Evolutionary conservation across 139 green algal species (phyloP), one percentile per base, ranked within the genome.

Genomic region (Volvox reticuliferus): DNA sequence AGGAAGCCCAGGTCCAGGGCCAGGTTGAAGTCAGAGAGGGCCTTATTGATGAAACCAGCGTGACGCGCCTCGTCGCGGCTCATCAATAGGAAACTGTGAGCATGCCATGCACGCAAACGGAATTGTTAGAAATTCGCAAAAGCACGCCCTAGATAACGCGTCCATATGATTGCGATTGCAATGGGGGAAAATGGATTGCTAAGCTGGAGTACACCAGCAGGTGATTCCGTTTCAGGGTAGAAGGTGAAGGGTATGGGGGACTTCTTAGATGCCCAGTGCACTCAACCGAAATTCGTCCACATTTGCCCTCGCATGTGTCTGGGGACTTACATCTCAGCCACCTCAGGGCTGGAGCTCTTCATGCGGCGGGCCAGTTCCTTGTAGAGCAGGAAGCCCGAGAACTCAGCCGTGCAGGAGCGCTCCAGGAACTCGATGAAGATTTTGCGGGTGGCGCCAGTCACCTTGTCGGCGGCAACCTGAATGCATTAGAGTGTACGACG

Each of bases 351-450:
- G 69, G 93, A 96, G 83, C 97, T 96, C 96, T 99, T 99, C 36
- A 99, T 93, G 82, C 98, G 96, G 32, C 98, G 93, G 19, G 98
- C 98, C 63, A 99, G 96, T 95, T 99, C 98, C 92, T 99, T 99
- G 97, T 99, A 99, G 50, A 99, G 95, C 71, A 99, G 93, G 95
- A 99, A 99, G 88, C 98, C 98, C 36, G 92, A 97, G 92, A 99
- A 99, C 95, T 99, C 98, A 0, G 98, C 98, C 20, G 98, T 99
- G 96, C 98, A 99, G 26, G 96, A 99, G 37, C 98, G 96, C 96
- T 99, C 98, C 92, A 99, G 94, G 94, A 99, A 99, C 96, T 99
- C 98, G n/a, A 99, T 97, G 91, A 99, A 99, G 93, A 99, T 99
- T 85, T 71, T 71, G 84, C 98, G 94, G 0, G 95, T 95, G 28